Percentiles rank a stretch among this genome's conserved stretches.
These are phyloP conservation scores for Parmales sp. DNA, from an alignment of 108 stramenopile genomes.

Conservation along the genomic window DNA sequence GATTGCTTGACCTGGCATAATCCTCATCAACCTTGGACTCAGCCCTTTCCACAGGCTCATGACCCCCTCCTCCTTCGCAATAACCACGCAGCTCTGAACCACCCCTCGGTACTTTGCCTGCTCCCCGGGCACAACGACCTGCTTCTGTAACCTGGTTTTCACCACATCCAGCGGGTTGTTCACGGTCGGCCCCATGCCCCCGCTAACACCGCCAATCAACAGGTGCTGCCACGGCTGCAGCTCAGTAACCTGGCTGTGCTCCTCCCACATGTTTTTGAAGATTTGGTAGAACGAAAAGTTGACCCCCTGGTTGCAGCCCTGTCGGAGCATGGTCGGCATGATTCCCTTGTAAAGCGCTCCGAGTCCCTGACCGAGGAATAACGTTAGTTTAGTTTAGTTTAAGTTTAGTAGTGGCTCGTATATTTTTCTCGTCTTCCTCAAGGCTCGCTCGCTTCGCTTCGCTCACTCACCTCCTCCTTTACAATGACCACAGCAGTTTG, in stretches of 20 bases:
- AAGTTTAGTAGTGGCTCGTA: background rate
- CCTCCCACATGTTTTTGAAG: slow-evolving; percentile 47
- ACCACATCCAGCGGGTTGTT: slow-evolving; percentile 92
- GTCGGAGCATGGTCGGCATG: slow-evolving; percentile 89
- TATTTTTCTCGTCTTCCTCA: background rate
- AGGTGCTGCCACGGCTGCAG: slow-evolving; percentile 77
- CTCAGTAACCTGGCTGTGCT: slow-evolving; percentile 26
- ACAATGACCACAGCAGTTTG: slow-evolving; percentile 76
- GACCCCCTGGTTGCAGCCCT: slow-evolving; percentile 96
- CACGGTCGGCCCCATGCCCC: slow-evolving; percentile 83
- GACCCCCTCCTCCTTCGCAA: slow-evolving; percentile 85
- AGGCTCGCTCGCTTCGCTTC: too few relatives aligned
- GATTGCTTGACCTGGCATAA: slow-evolving; percentile 95
- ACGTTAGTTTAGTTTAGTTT: too few relatives aligned
- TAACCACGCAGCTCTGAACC: slow-evolving; percentile 56
- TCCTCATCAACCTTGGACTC: slow-evolving; percentile 83
- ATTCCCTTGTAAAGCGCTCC: slow-evolving; percentile 79
- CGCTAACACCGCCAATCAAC: slow-evolving; percentile 80
- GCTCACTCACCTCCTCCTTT: slow-evolving; percentile 84
- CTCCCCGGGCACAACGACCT: slow-evolving; percentile 63
- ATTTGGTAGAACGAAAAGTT: slow-evolving; percentile 88
- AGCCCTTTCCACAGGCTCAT: slow-evolving; percentile 92
- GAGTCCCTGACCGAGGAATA: too few relatives aligned
- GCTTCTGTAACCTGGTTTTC: slow-evolving; percentile 92
- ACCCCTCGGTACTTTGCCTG: slow-evolving; percentile 75